phyloP scores from a whole-genome alignment of 352 stramenopile genomes.

The Pythium phragmitis region DNA sequence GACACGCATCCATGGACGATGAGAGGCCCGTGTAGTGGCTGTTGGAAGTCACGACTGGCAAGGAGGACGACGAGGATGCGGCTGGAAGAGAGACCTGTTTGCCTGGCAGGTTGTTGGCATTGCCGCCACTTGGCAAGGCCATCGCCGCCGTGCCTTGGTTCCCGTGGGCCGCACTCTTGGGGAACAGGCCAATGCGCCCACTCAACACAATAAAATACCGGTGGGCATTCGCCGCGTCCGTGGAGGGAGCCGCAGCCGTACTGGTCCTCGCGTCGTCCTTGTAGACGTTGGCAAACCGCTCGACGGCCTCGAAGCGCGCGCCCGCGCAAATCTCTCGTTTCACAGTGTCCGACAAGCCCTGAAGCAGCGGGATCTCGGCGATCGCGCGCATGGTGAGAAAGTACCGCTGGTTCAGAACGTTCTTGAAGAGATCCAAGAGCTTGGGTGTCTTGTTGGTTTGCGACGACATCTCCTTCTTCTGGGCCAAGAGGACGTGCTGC shows the following conservation, averaged over 20 bases:
- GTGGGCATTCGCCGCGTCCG: neutral
- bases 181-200: constrained; percentile 43
- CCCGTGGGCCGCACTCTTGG: constrained; percentile 16
- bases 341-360: constrained; percentile 35
- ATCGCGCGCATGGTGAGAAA: constrained; percentile 58
- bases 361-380: constrained; percentile 45
- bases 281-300: constrained; percentile 46
- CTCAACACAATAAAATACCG: constrained; percentile 55
- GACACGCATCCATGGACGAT: constrained; percentile 22
- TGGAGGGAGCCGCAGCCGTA: neutral
- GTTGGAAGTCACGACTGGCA: neutral
- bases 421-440: constrained; percentile 64
- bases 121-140: neutral
- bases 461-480: neutral
- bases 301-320: constrained; percentile 57
- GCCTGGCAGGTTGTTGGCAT: neutral
- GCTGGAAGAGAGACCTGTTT: too few species aligned
- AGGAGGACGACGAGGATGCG: neutral
- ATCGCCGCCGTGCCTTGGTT: constrained; percentile 1
- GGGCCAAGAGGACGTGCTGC: constrained; percentile 26
- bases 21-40: constrained; percentile 12
- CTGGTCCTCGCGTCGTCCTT: constrained; percentile 29
- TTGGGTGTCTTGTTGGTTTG: constrained; percentile 36
- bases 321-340: constrained; percentile 48
- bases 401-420: constrained; percentile 66